Conservation (phyloP, 176 grass and related monocot genomes). For the Eragrostis curvula region DNA sequence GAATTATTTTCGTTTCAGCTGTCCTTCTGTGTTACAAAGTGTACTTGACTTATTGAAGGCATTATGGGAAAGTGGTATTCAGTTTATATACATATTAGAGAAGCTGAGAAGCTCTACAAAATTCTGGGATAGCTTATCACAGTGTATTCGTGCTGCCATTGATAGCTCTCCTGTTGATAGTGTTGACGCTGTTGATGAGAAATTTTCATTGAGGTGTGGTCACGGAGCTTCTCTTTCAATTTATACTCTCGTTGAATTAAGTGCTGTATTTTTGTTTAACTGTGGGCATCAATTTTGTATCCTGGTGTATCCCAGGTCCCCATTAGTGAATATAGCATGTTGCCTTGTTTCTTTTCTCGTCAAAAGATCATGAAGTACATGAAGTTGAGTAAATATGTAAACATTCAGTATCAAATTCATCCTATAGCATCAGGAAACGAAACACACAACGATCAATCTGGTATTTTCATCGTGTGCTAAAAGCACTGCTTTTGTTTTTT, state of each 20-base stretch:
- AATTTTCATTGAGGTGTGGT: constrained; percentile 57
- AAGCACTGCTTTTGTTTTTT: not conserved
- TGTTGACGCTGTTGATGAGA: constrained; percentile 35
- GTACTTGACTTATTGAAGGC: constrained; percentile 77
- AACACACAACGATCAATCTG: not conserved
- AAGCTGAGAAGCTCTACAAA: constrained; percentile 65
- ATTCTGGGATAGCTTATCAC: constrained; percentile 81
- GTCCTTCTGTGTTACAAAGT: constrained; percentile 65
- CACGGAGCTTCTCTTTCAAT: constrained; percentile 9
- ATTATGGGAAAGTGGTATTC: constrained; percentile 83
- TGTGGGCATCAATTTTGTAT: not conserved
- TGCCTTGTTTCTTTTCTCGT: not conserved
- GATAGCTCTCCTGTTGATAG: constrained; percentile 43
- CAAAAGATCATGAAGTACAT: not conserved
- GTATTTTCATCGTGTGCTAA: not conserved
- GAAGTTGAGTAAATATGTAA: not conserved
- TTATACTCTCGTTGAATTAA: not conserved
- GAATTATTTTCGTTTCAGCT: constrained; percentile 41
- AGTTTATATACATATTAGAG: constrained; percentile 68
- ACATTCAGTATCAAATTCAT: not conserved
- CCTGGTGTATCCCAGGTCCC: not conserved
- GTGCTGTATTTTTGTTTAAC: not conserved
- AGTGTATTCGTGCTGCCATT: constrained; percentile 51
- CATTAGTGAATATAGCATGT: not conserved
- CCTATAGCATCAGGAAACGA: not conserved